Evolutionary conservation across 2,329 filamentous ascomycete genomes (phyloP).

Genomic region (Biscogniauxia mediterranea): DNA sequence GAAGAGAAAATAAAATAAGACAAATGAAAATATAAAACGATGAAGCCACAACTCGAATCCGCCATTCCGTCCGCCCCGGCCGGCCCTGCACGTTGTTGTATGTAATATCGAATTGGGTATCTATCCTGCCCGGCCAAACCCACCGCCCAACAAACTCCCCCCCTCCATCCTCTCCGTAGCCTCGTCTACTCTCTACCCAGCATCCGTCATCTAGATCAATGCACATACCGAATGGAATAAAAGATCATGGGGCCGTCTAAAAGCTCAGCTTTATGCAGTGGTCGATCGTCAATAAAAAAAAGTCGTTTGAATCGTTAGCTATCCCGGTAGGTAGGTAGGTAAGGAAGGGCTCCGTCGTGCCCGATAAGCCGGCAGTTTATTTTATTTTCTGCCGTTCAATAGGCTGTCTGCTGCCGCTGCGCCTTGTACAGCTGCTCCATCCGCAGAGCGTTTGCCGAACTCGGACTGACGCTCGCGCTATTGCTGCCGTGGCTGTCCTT

Average conservation of each 20-base stretch:
- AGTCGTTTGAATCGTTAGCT: background rate
- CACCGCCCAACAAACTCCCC: too few relatives aligned
- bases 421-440: background rate
- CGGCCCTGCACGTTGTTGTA: background rate
- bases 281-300: background rate
- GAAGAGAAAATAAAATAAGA: constrained; percentile 1
- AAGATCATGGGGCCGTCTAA: too few relatives aligned
- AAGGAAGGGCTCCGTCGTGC: background rate
- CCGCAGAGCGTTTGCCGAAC: background rate
- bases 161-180: background rate
- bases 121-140: background rate
- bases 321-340: too few relatives aligned
- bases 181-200: background rate
- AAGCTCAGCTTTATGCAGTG: too few relatives aligned
- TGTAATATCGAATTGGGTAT: background rate
- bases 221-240: background rate
- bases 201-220: background rate
- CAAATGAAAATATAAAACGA: constrained; percentile 6
- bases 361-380: background rate
- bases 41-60: background rate
- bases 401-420: background rate
- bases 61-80: background rate
- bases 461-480: background rate
- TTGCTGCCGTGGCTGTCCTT: background rate
- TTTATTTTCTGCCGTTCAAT: background rate